A percentile compares a stretch with the other conserved stretches of the same genome.
These are phyloP conservation scores for Phialemoniopsis sp. DNA, from an alignment of 2,329 filamentous ascomycete species.

Conservation along the genomic window DNA sequence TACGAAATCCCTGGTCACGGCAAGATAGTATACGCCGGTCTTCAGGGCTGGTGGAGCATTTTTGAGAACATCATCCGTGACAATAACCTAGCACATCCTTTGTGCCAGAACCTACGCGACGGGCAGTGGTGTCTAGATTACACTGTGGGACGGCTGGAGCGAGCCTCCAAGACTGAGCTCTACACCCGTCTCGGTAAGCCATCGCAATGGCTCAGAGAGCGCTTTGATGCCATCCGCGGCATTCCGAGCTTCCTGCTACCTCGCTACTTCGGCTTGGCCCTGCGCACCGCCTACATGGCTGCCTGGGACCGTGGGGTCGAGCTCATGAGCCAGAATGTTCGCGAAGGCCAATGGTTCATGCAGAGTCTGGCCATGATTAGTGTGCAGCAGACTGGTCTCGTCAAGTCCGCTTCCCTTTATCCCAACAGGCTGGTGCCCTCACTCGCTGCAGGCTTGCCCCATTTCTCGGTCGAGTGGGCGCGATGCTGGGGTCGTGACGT, in stretches of 20 bases:
- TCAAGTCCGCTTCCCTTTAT: conserved; percentile 88
- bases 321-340: conserved; percentile 74
- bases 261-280: conserved; percentile 85
- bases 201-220: conserved; percentile 74
- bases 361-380: conserved; percentile 88
- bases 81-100: conserved; percentile 87
- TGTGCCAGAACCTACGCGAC: conserved; percentile 88
- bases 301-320: conserved; percentile 74
- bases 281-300: conserved; percentile 83
- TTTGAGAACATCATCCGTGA: conserved; percentile 78
- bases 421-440: conserved; percentile 80
- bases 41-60: conserved; percentile 99
- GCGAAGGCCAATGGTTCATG: conserved; percentile 81
- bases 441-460: conserved; percentile 86
- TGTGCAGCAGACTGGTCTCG: conserved; percentile 82
- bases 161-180: conserved; percentile 58
- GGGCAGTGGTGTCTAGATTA: conserved; percentile 94
- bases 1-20: conserved; percentile 85
- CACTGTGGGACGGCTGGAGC: conserved; percentile 72
- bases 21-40: conserved; percentile 84
- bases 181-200: conserved; percentile 62
- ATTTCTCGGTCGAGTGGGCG: conserved; percentile 92
- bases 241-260: conserved; percentile 88
- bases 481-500: conserved; percentile 97
- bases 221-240: conserved; percentile 79